Base-by-base conservation (phyloP, 768 basidiomycete genomes). In the Pleurotus tuber-regium region DNA sequence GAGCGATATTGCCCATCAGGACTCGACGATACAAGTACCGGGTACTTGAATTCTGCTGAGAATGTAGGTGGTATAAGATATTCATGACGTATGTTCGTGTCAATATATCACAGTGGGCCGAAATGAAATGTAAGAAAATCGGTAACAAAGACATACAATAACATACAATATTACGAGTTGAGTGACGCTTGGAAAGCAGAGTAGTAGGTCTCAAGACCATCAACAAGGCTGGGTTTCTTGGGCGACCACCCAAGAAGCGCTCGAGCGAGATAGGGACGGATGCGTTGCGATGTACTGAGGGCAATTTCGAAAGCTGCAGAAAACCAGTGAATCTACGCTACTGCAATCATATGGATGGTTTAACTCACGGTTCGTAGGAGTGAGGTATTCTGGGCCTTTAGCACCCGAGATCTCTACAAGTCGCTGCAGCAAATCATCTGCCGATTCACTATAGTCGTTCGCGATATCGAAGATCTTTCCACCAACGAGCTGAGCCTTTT, bases 211-310 rank as follows among this genome's bases (percentile, higher is more conserved):
- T 70, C 66, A 21, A 78, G 57, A 3, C 74, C 71, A 53, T 79
- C 76, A 3, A 73, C 61, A 11, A 79, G 46, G 2, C 72, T 66
- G 26, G 66, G 57, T 58, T 74, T 77, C 44, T 63, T 66, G 1
- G 73, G 71, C 10, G 56, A 53, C 76, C 77, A 79, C 1, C 72
- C 77, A 1, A 74, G 62, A 38, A 78, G 57, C 0, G 72, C 63
- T 11, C 74, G 64, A 1, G 69, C 76, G 4, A 75, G 61, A 44
- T 73, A 68, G 3, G 69, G 71, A 0, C 74, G 65, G 0, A 70
- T 30, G 11, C 70, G 52, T 1, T 52, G 39, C 3, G 67, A 70
- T 3, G 69, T 64, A 2, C 52, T 43, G 26, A 71, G 31, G 1
- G 72, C 73, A 1, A 54, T 59, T 52, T 76, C 74, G 52, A 66